Base-by-base conservation (phyloP, 352 stramenopile genomes). In the Globisporangium apiculatum region DNA sequence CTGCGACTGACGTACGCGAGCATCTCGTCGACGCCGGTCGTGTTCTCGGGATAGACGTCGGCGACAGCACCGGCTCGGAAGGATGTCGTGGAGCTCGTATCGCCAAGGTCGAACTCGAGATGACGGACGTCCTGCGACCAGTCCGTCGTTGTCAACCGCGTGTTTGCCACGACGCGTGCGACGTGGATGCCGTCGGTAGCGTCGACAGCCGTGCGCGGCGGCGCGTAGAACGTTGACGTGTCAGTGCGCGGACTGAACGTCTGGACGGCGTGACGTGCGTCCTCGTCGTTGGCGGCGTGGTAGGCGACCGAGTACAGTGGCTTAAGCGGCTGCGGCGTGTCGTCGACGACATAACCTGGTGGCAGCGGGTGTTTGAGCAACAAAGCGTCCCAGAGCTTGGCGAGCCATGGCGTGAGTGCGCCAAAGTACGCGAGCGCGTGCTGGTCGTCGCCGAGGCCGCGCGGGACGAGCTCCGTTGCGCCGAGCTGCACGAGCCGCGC, bases 401-500 rank as follows among this genome's bases (percentile, higher is more conserved):
- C 68, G n/a, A 91, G 60, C 86, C 83, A 93, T 36, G 82, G 76
- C 50, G 89, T 91, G 36, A 93, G 58, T n/a, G 79, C 81, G 9
- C 86, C 85, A 66, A 95, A 91, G 62, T 91, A 91, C 12, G 87
- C 88, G 11, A 87, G 68, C n/a, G 70, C 70, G 48, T 94, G 90
- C 58, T 97, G 89, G 60, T 97, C 89, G 50, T 97, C 89, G 38
- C 85, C 89, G 0, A 97, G 70, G 0, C 84, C 89, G 38, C 85
- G 70, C n/a, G 81, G 68, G 8, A 91, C 62, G 45, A 96, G 63
- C 58, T 94, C 79, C 6, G 48, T 72, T 0, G 84, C 87, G 8
- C 89, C 89, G 24, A 98, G 72, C 61, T 97, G 89, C 55, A 90
- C 48, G 45, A 98, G 65, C 6, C 91, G 79, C 31, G 75, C 79